Base-by-base conservation (phyloP, 2,329 filamentous ascomycete genomes). In the Sporothrix globosa region DNA sequence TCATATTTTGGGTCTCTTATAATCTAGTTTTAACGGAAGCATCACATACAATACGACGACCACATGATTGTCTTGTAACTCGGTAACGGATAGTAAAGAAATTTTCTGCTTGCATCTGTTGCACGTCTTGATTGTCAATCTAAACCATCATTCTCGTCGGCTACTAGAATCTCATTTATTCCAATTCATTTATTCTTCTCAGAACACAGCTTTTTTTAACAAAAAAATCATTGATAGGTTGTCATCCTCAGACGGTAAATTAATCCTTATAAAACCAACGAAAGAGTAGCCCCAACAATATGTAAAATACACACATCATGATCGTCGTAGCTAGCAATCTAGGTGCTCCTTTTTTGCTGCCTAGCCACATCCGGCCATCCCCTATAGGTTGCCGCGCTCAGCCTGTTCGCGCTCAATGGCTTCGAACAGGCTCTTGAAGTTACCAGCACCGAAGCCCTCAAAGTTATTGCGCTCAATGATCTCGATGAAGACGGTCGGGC, bases 391-490 rank as follows among this genome's bases (percentile, higher is more conserved):
- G 1, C 95, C 94, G 70, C 94, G 85, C 79, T 91, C 84, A 60
- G 89, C 93, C 84, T 97, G 95, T 80, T 97, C 94, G 67, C 94
- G 84, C 85, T 97, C 95, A 79, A 97, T 96, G 2, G 95, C 94
- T 84, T 97, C 94, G 77, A 97, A 97, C 76, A 97, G 77, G 72
- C 91, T 93, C 87, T 93, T 97, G 83, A 97, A 97, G 80, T 97
- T 98, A 0, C 95, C 95, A 0, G 94, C 95, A 4, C 95, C 94
- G 76, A 97, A 97, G 0, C 95, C 95, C 44, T 91, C 90, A 79
- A 97, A 97, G 74, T 93, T 90, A 76, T 96, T 90, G 70, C 94
- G 84, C 84, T 97, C 93, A 76, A 97, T 97, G 76, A 97, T 97
- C 86, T 97, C 95, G 73, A 97, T 89, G 78, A 97, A 97, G 39